Percentiles rank a stretch among this genome's conserved stretches.
Conservation (phyloP, 179 eudicot species). For the Camellia oleifera region DNA sequence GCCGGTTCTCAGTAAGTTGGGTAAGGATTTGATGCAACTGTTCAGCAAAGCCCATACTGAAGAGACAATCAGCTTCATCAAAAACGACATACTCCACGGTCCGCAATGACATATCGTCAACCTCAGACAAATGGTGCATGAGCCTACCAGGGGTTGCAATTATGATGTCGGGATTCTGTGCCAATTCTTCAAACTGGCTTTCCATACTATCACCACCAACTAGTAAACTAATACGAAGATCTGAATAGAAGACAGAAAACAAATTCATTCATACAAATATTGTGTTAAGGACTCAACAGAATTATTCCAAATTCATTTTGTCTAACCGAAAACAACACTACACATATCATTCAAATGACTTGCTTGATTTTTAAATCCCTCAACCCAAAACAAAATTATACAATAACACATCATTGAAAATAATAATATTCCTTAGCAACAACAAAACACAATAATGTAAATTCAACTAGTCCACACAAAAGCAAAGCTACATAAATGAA, state of each 20-base stretch:
- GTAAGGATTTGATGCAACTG: conserved; percentile 74
- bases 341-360: neutral
- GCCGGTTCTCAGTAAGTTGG: conserved; percentile 75
- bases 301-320: neutral
- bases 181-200: conserved; percentile 89
- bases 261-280: conserved; percentile 1
- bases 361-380: neutral
- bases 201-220: conserved; percentile 99
- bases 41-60: conserved; percentile 96
- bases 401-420: neutral
- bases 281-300: neutral
- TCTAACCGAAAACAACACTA: neutral
- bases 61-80: conserved; percentile 95
- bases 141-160: conserved; percentile 98
- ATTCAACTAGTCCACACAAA: neutral
- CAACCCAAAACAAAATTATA: neutral
- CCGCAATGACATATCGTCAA: conserved; percentile 87
- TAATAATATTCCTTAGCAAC: neutral
- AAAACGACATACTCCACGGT: conserved; percentile 93
- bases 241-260: conserved; percentile 37
- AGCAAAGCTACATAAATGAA: neutral
- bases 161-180: conserved; percentile 87
- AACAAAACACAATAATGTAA: neutral
- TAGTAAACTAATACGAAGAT: conserved; percentile 81
- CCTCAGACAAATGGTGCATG: conserved; percentile 92